Evolutionary conservation across 2,329 filamentous ascomycete genomes (phyloP).

Genomic region (Cladosporium velox): DNA sequence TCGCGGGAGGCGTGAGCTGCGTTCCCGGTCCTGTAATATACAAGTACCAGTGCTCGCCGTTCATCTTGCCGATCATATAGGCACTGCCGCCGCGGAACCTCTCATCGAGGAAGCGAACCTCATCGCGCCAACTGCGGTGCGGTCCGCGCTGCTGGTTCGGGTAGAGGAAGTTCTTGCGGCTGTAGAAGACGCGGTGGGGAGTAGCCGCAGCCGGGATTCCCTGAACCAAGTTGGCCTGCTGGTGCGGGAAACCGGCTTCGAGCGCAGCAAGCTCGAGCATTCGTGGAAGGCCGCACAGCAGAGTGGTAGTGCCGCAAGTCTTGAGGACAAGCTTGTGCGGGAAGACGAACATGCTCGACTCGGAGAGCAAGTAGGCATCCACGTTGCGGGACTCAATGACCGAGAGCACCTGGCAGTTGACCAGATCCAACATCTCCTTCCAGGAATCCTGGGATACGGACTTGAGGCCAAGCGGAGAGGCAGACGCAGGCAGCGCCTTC

Average conservation of each 20-base stretch:
- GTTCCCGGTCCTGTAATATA: slow-evolving; percentile 90
- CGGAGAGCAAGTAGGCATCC: slow-evolving; percentile 93
- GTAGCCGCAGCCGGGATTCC: slow-evolving; percentile 76
- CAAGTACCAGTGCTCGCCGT: slow-evolving; percentile 98
- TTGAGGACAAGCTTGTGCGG: slow-evolving; percentile 99
- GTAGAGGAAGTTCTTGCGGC: slow-evolving; percentile 96
- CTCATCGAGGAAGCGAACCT: slow-evolving; percentile 88
- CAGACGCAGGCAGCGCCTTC: slow-evolving; percentile 67
- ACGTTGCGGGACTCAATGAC: slow-evolving; percentile 90
- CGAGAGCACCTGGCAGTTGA: slow-evolving; percentile 97
- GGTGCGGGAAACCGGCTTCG: slow-evolving; percentile 84
- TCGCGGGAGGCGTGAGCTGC: slow-evolving; percentile 77
- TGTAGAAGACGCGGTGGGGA: slow-evolving; percentile 97
- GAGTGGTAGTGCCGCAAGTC: slow-evolving; percentile 95
- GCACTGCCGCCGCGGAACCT: slow-evolving; percentile 91
- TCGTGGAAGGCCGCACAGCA: slow-evolving; percentile 84
- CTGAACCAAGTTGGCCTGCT: slow-evolving; percentile 65
- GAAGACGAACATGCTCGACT: slow-evolving; percentile 99
- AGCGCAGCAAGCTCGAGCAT: slow-evolving; percentile 89
- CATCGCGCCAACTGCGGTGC: slow-evolving; percentile 96
- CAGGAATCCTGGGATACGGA: slow-evolving; percentile 79
- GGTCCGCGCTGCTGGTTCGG: slow-evolving; percentile 92
- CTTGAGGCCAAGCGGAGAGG: slow-evolving; percentile 78
- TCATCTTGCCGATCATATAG: slow-evolving; percentile 99
- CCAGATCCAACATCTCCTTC: slow-evolving; percentile 96